Evolutionary conservation across 306 rosid species (phyloP), one percentile per base, ranked within the genome.

Genomic region (Luffa aegyptiaca): DNA sequence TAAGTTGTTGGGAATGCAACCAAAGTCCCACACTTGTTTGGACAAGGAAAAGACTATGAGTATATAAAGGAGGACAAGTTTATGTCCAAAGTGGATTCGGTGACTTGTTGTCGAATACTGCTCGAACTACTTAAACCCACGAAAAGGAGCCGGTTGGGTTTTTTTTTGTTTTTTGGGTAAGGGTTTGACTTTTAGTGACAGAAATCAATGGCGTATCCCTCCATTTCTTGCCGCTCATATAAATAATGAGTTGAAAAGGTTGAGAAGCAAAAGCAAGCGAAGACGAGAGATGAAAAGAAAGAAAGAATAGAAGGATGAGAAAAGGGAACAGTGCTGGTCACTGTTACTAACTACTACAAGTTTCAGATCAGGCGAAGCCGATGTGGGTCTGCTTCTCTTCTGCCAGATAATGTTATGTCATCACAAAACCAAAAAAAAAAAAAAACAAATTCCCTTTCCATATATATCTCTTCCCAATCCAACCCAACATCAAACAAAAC

Each of bases 271-370:
- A 70, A 20, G 17, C 44, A 44, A 39, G 31, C 9, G 21, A 45
- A 35, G 77, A 45, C 31, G 31, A 70, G 31, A 46, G n/a, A 33
- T 35, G 42, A 31, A 11, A 20, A 5, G 7, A 14, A 33, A 33
- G 18, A 42, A 20, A 71, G 41, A 21, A 68, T 41, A 10, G 52
- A 44, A 70, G 35, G 53, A 10, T 69, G 9, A 69, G 53, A 46
- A 45, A 71, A n/a, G 56, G 56, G 10, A 69, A 51, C 78, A 73
- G 62, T 51, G 56, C 0, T 31, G 3, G 13, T 48, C 9, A 73
- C 62, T 73, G 20, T 73, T 73, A 73, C 44, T 73, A 73, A 51
- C 78, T 73, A 49, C 78, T 73, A 49, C 78, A 21, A 70, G 76
- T 45, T 39, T 21, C 55, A 70, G 36, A 11, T 62, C 39, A 62